Evolutionary conservation across 1,284 basidiomycete species (phyloP), one percentile per base, ranked within the genome.

Genomic region (Polyporus tsugae): DNA sequence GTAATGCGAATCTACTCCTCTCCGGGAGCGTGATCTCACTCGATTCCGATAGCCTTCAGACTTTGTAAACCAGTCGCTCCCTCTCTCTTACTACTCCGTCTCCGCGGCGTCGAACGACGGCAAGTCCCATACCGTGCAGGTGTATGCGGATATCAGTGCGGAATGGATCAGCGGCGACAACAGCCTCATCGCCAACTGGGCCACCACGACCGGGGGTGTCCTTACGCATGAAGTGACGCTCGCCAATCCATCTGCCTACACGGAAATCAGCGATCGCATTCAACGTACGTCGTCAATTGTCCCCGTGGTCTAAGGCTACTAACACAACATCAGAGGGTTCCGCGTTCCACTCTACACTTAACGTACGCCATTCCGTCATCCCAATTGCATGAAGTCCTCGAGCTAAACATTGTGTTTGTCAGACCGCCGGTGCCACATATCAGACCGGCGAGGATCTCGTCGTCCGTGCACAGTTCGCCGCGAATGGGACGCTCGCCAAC

Each of bases 71-170:
- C 86, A 90, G 75, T 91, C 88, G 9, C 82, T 85, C 22, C 89
- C 89, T 4, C 86, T 91, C 71, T 82, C 89, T 1, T 90, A 92
- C 76, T 79, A 91, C 77, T 76, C 85, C 5, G 77, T 91, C 11
- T 86, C 86, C n/a, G 85, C 82, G 6, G 80, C 78, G 6, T 83
- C 89, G 1, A 88, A 81, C 17, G 88, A 91, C 73, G 86, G 85
- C 13, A 70, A 73, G 7, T 71, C 85, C 4, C 90, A 91, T 75
- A 78, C 78, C 22, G 85, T 92, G 6, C 86, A 89, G 74, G 73
- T 90, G 6, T 90, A 91, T 77, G 86, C 85, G 25, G 88, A 92
- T 75, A 87, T 91, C 77, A 88, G 85, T 65, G 89, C 85, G 13
- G 89, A 90, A 80, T 91, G 89, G 89, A 82, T 86, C 19, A 85